Base-by-base conservation (phyloP, 2,329 filamentous ascomycete species). In the Fusarium pseudocircinatum region DNA sequence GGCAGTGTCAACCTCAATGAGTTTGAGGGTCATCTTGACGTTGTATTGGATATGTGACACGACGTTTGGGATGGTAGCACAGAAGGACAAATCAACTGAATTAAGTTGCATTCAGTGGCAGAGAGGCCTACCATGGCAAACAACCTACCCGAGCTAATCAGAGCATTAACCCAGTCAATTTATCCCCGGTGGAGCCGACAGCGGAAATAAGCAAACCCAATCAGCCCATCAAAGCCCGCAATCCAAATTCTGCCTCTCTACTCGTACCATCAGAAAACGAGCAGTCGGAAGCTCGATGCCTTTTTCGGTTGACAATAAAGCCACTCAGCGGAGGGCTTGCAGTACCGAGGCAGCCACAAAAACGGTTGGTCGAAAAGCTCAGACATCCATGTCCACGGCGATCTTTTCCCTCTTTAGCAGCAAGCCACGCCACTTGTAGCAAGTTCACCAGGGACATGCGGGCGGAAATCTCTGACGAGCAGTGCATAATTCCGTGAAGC, bases 1-100 rank as follows among this genome's bases (percentile, higher is more conserved):
- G 18, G 62, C 40, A 8, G 54, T 60, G 37, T 75, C 66, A 1
- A 72, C 74, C 20, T 75, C 70, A 7, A 72, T 26, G 18, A 77
- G n/a, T 22, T 40, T 69, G 60, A 77, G 70, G 16, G 59, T 6
- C 73, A 75, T 76, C 30, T 22, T 70, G 40, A 12, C 7, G 44
- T 53, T 44, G 39, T 11, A 34, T 34, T 16, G 4, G 16, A 20
- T 32, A 16, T 16, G 40, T 20, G 40, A 36, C 13, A 52, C 22
- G 7, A 11, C 18, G 46, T 47, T 34, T 40, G 32, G 6, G 28
- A 39, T 59, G 36, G 42, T 39, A 22, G 12, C 11, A 66, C 30
- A 20, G 10, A 40, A 56, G 58, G 37, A 40, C 30, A 24, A n/a
- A 57, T 15, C 16, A 9, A n/a, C 5, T 30, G 32, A 44, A 43